These are phyloP conservation scores for Bocquillonia castaneifolia DNA, from an alignment of 441 rosid genomes.

Conservation along the genomic window DNA sequence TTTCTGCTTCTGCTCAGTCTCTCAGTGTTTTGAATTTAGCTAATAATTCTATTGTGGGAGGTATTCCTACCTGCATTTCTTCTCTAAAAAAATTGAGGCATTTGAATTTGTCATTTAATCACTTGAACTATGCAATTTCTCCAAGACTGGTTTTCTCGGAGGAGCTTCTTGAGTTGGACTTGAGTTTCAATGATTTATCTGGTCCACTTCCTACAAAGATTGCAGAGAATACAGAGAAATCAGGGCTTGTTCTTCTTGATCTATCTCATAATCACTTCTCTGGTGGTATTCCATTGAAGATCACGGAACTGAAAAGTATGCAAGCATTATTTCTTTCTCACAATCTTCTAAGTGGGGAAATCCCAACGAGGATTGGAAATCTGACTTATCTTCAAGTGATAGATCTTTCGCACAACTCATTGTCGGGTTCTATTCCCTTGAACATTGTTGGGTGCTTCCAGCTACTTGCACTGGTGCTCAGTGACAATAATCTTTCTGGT, in stretches of 20 bases:
- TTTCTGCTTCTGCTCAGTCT: constrained; percentile 50
- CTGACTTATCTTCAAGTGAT: constrained; percentile 79
- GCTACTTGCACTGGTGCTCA: constrained; percentile 60
- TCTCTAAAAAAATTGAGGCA: constrained; percentile 46
- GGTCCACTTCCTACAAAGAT: constrained; percentile 66
- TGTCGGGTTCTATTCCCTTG: constrained; percentile 74
- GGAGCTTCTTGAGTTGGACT: constrained; percentile 73
- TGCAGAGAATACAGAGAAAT: constrained; percentile 59
- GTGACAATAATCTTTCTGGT: constrained; percentile 71
- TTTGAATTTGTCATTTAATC: constrained; percentile 65
- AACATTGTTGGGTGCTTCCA: constrained; percentile 86
- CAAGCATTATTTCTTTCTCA: constrained; percentile 84
- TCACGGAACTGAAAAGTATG: constrained; percentile 73
- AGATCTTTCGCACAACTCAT: constrained; percentile 66
- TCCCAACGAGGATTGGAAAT: constrained; percentile 78
- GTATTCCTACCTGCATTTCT: constrained; percentile 81
- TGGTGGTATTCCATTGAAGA: constrained; percentile 61
- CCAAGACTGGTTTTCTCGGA: constrained; percentile 64
- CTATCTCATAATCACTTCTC: constrained; percentile 69
- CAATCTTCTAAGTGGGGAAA: constrained; percentile 67
- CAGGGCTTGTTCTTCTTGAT: constrained; percentile 77
- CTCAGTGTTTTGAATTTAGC: constrained; percentile 55
- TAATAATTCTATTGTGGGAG: constrained; percentile 63
- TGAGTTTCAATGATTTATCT: constrained; percentile 67
- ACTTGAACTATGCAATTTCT: constrained; percentile 53